Base-by-base conservation (phyloP, 495 filamentous ascomycete species). In the Neurospora intermedia region DNA sequence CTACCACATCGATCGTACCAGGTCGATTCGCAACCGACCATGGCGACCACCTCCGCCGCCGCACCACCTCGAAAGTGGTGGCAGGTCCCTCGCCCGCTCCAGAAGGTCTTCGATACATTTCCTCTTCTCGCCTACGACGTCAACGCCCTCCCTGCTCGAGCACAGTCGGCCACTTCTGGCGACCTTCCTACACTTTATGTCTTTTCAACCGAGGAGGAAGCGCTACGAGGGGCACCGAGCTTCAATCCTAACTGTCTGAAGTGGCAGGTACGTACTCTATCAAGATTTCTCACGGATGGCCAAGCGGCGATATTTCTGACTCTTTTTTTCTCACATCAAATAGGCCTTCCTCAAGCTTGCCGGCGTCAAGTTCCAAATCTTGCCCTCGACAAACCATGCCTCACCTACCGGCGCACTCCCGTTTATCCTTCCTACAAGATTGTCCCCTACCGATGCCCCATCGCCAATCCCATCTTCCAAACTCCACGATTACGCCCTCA, bases 161-260 rank as follows among this genome's bases (percentile, higher is more conserved):
- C 85, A 16, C 89, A 88, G 23, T 75, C 77, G 31, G 72, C 81
- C 35, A 81, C 82, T 42, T 75, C 83, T n/a, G 78, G 84, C 72
- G 84, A 91, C 42, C 76, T 84, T 18, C 86, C 88, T 74, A 87
- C 88, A 43, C 84, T 99, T 18, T 94, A 94, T 78, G 84, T 97
- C 42, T 98, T 97, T 81, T 87, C 87, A 69, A 89, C 89, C 15
- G 86, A 89, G 1, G 81, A 85, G 38, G 91, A 90, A 74, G 93
- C 91, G 27, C 78, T 80, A 38, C 76, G 77, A 42, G 91, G 90
- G 15, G 80, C 84, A 35, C 93, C 94, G 27, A 95, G 92, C 69
- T 97, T 92, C 84, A 98, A 98, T 82, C 96, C 96, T 4, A 88
- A 88, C 76, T 99, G 96, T 85, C 85, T 99, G 75, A 97, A 95